These are phyloP conservation scores for Talaromyces adpressus DNA, from an alignment of 495 filamentous ascomycete genomes.

Conservation along the genomic window DNA sequence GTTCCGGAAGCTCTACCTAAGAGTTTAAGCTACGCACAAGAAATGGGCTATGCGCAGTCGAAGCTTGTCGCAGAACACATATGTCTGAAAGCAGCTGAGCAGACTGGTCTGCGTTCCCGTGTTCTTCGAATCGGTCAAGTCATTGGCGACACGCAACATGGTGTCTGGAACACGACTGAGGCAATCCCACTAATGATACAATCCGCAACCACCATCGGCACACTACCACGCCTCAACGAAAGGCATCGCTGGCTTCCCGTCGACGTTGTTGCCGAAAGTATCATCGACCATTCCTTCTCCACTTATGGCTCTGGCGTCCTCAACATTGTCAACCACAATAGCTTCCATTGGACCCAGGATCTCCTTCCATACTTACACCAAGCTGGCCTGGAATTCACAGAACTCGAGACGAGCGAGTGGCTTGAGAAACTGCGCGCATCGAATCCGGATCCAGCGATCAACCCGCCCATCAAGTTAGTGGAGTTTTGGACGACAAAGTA, in stretches of 20 bases:
- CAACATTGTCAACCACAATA: conserved; percentile 18
- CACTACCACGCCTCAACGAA: conserved; percentile 46
- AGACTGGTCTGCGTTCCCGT: conserved; percentile 21
- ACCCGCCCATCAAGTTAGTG: conserved; percentile 39
- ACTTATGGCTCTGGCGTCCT: conserved; percentile 6
- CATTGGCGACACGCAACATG: conserved; percentile 41
- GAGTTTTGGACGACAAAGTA: conserved; percentile 26
- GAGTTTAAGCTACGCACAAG: conserved; percentile 41
- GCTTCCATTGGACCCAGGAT: conserved; percentile 24
- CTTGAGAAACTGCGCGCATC: conserved; percentile 13
- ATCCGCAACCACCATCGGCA: conserved; percentile 34
- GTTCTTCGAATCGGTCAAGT: conserved; percentile 55
- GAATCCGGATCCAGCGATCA: conserved; percentile 24
- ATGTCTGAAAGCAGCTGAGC: conserved; percentile 24
- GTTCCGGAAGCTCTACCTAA: conserved; percentile 43
- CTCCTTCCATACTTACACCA: conserved; percentile 16
- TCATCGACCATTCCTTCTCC: conserved; percentile 3
- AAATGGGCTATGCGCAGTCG: conserved; percentile 52
- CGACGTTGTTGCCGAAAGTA: conserved; percentile 38
- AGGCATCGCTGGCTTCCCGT: conserved; percentile 52
- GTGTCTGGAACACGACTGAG: conserved; percentile 58
- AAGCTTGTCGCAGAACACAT: conserved; percentile 60
- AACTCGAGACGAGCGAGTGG: conserved; percentile 15
- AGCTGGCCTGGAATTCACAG: conserved; percentile 16
- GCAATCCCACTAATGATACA: conserved; percentile 57